phyloP scores from a whole-genome alignment of 768 basidiomycete genomes.

The Mycena epipterygia region DNA sequence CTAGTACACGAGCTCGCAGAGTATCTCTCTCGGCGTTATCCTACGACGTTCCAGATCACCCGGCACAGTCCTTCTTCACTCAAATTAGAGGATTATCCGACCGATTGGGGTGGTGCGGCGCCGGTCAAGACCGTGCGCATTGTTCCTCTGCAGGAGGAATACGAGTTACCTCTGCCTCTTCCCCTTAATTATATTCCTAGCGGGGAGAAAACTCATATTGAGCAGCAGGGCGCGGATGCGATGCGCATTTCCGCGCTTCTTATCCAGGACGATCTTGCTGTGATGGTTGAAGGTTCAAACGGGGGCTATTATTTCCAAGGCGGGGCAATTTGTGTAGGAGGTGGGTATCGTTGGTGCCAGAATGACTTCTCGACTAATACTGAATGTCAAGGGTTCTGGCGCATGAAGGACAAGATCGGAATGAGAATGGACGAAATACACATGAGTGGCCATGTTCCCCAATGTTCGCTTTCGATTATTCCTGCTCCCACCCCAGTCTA shows the following conservation, averaged over 20 bases:
- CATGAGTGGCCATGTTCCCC: constrained; percentile 76
- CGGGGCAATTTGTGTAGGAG: constrained; percentile 76
- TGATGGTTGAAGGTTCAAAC: constrained; percentile 76
- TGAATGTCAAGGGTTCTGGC: constrained; percentile 75
- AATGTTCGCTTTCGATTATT: constrained; percentile 62
- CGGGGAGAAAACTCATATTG: constrained; percentile 24
- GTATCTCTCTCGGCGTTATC: constrained; percentile 75
- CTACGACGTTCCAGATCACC: constrained; percentile 64
- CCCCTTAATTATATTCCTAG: background rate
- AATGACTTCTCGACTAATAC: constrained; percentile 15
- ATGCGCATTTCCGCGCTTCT: constrained; percentile 73
- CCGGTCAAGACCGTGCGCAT: constrained; percentile 68
- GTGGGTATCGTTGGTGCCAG: constrained; percentile 50
- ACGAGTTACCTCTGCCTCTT: constrained; percentile 47
- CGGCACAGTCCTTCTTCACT: constrained; percentile 51
- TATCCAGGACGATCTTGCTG: constrained; percentile 71
- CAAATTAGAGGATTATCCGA: constrained; percentile 27
- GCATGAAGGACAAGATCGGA: constrained; percentile 83
- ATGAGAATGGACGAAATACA: constrained; percentile 81
- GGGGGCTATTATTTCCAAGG: constrained; percentile 83
- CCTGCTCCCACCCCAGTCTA: background rate
- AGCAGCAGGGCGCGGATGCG: constrained; percentile 53
- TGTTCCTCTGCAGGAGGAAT: constrained; percentile 60
- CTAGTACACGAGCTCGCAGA: constrained; percentile 78
- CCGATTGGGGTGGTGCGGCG: constrained; percentile 60